These are phyloP conservation scores for Fusarium succisae DNA, from an alignment of 2,329 filamentous ascomycete species.

Conservation along the genomic window DNA sequence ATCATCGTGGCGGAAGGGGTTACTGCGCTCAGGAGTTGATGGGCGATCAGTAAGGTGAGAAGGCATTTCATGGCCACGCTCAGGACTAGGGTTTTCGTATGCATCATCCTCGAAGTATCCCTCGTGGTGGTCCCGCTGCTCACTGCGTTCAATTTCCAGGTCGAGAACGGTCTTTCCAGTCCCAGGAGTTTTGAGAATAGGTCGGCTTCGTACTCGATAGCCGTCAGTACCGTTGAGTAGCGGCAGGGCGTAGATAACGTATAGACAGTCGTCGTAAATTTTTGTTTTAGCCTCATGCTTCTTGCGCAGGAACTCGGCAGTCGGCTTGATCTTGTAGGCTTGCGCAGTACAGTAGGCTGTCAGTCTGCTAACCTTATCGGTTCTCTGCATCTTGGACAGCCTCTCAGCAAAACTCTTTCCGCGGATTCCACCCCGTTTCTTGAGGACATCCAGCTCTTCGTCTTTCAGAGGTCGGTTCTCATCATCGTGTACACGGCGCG, in stretches of 20 bases:
- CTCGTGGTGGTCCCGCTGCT: constrained; percentile 87
- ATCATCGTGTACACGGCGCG: constrained; percentile 59
- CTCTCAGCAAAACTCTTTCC: constrained; percentile 95
- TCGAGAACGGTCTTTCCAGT: constrained; percentile 89
- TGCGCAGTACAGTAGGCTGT: constrained; percentile 98
- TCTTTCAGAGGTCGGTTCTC: constrained; percentile 73
- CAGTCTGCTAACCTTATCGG: constrained; percentile 86
- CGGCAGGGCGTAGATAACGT: constrained; percentile 93
- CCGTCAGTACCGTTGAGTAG: constrained; percentile 86
- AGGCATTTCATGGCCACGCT: constrained; percentile 42
- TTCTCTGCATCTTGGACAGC: constrained; percentile 85
- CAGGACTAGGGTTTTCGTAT: constrained; percentile 53
- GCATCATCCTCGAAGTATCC: constrained; percentile 85
- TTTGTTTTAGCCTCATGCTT: constrained; percentile 93
- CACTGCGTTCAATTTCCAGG: constrained; percentile 94
- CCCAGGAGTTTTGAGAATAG: constrained; percentile 90
- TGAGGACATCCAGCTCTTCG: constrained; percentile 72
- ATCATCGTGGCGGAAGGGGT: constrained; percentile 48
- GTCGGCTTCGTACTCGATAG: constrained; percentile 88
- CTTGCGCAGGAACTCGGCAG: constrained; percentile 88
- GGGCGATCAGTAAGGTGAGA: constrained; percentile 47
- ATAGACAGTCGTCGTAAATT: constrained; percentile 96
- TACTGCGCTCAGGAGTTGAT: constrained; percentile 40
- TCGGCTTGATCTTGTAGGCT: constrained; percentile 87
- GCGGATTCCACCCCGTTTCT: constrained; percentile 67